These are phyloP conservation scores for Cunninghamia lanceolata DNA, from an alignment of 75 land plant genomes.

Conservation along the genomic window DNA sequence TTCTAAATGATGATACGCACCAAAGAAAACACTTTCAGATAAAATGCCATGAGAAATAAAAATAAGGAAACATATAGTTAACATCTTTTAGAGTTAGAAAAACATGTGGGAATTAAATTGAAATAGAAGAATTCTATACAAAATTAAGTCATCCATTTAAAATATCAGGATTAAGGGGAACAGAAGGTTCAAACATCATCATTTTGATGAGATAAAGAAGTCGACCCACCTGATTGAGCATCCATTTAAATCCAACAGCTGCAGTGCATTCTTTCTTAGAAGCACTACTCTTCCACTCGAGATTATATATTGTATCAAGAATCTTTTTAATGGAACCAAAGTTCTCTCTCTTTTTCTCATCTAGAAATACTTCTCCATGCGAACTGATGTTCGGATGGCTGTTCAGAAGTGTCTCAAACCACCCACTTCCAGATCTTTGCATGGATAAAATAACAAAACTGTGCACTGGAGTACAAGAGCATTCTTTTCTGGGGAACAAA, in stretches of 20 bases:
- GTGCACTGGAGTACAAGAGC: conserved; percentile 78
- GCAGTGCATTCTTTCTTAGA: conserved; percentile 50
- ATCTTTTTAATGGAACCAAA: conserved; percentile 27
- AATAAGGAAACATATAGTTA: not conserved
- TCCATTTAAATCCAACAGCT: conserved; percentile 62
- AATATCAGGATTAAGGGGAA: not conserved
- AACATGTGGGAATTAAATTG: not conserved
- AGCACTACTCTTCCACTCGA: conserved; percentile 51
- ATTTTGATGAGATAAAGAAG: not conserved
- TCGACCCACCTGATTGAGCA: conserved; percentile 57
- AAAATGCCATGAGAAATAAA: not conserved
- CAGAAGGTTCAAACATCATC: not conserved
- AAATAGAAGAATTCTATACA: not conserved
- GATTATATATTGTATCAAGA: conserved; percentile 43
- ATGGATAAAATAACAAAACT: conserved; percentile 77
- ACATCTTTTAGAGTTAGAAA: not conserved
- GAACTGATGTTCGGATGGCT: conserved; percentile 88
- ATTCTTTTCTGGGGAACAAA: conserved; percentile 56
- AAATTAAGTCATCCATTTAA: not conserved
- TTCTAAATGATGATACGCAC: not conserved
- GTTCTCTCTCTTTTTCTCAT: conserved; percentile 58
- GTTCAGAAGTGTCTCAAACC: conserved; percentile 92
- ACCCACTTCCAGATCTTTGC: conserved; percentile 95
- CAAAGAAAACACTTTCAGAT: not conserved
- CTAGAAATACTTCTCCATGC: conserved; percentile 84